Conservation (phyloP, 2,329 filamentous ascomycete genomes). For the Proliferodiscus dingleyae region DNA sequence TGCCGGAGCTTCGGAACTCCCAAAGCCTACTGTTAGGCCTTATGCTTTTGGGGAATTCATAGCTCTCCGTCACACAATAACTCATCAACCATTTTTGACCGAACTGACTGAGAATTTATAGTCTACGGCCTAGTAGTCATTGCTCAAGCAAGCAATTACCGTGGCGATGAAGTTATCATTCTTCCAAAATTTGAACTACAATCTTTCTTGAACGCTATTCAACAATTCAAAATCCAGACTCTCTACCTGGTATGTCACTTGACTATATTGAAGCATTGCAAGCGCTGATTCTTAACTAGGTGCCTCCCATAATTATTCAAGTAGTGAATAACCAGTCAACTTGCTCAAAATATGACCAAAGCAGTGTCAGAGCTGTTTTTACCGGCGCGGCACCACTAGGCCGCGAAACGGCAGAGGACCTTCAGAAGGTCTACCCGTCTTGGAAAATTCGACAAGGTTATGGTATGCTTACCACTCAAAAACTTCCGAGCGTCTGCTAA, state of each 20-base stretch:
- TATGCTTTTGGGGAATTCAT: too few species aligned
- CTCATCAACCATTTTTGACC: too few species aligned
- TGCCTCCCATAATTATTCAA: constrained; percentile 76
- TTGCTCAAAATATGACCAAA: constrained; percentile 63
- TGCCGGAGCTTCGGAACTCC: too few species aligned
- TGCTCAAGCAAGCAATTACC: constrained; percentile 58
- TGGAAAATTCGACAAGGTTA: constrained; percentile 63
- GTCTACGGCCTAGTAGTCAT: constrained; percentile 73
- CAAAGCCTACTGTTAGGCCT: too few species aligned
- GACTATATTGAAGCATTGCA: constrained; percentile 46
- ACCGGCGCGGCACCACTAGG: constrained; percentile 77
- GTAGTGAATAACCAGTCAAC: constrained; percentile 61
- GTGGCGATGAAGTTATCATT: constrained; percentile 69
- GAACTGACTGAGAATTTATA: too few species aligned
- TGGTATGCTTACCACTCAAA: constrained; percentile 38
- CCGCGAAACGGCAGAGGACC: constrained; percentile 62
- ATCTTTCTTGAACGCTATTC: constrained; percentile 58
- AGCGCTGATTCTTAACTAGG: constrained; percentile 67
- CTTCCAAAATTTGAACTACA: constrained; percentile 72
- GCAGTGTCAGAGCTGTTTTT: constrained; percentile 59
- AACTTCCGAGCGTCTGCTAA: background rate
- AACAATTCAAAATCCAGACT: constrained; percentile 62
- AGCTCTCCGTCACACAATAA: too few species aligned
- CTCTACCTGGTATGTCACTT: constrained; percentile 58
- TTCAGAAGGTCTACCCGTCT: constrained; percentile 31